Base-by-base conservation (phyloP, 139 green algal species). In the Choricystis sp. region DNA sequence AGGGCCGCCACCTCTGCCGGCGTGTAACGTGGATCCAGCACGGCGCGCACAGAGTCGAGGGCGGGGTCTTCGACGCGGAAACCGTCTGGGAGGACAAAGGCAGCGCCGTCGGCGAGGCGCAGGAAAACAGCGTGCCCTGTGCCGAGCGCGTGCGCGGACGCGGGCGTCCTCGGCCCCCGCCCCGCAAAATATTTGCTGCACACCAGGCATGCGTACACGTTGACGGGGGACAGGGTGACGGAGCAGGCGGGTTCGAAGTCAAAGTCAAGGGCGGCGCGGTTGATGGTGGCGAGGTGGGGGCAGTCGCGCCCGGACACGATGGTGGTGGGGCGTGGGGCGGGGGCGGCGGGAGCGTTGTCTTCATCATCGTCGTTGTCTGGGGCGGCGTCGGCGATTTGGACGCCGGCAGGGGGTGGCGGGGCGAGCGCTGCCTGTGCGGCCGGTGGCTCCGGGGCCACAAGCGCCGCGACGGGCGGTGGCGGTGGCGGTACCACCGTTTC, bases 171-270 rank as follows among this genome's bases (percentile, higher is more conserved):
- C 9, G 82, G 78, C 0, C 87, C 90, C 2, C 93, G 74, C 0
- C 93, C 93, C 79, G 90, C 75, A 59, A 96, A 97, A 76, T 98
- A 99, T 69, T 96, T 96, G 60, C 93, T 93, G 69, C 93, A 98
- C 55, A 97, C 90, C 19, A 99, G 79, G 77, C 93, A 99, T 9
- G 84, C 88, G 69, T 99, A 99, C 24, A 96, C 90, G 77, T 98
- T 97, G 64, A 94, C 78, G 16, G 77, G 81, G 29, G 72, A 86
- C 3, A 99, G 76, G 14, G 83, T 89, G 16, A 99, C 89, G 5
- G 78, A 91, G 76, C 93, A 99, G 77, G 88, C 95, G 75, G 96
- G 96, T 63, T 98, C 93, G 68, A 99, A 99, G 67, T 99, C 93
- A 73, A 99, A 98, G 67, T 99, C 93, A 29, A 99, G 80, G 60